Conservation (phyloP, 2,329 filamentous ascomycete genomes). For the Phyllosticta citriasiana region DNA sequence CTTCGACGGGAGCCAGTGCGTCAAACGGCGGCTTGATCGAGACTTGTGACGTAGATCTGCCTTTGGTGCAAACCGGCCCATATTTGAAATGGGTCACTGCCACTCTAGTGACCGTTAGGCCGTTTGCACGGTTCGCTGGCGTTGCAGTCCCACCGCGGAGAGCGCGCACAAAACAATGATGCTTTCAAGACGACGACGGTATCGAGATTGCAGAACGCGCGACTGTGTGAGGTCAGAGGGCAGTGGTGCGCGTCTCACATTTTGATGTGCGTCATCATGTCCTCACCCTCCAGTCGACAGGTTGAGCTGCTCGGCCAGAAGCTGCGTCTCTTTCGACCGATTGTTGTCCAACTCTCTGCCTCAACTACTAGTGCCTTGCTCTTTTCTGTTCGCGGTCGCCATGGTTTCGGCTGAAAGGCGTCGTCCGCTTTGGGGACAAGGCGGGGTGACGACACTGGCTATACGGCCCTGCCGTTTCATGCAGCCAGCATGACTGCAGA, state of each 20-base stretch:
- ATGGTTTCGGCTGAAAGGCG: neutral
- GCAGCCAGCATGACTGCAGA: neutral
- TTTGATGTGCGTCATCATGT: neutral
- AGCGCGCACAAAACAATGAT: neutral
- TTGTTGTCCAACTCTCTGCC: neutral
- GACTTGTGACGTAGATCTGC: neutral
- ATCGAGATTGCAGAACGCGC: neutral
- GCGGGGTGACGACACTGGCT: neutral
- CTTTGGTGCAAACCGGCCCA: neutral
- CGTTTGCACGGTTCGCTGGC: neutral
- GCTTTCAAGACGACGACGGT: neutral
- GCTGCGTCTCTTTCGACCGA: neutral
- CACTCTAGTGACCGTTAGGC: neutral
- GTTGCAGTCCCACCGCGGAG: neutral
- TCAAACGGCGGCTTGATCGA: neutral
- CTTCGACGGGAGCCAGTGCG: neutral
- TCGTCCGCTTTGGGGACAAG: neutral
- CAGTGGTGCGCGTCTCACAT: neutral
- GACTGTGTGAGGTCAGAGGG: neutral
- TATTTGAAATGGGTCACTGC: conserved; percentile 1
- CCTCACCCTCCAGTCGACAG: neutral
- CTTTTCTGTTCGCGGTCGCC: neutral
- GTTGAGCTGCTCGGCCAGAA: neutral
- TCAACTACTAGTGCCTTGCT: neutral
- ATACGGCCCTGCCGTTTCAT: neutral